These are phyloP conservation scores for Apiotrichum mycotoxinovorans DNA, from an alignment of 1,284 basidiomycete genomes.

Conservation along the genomic window DNA sequence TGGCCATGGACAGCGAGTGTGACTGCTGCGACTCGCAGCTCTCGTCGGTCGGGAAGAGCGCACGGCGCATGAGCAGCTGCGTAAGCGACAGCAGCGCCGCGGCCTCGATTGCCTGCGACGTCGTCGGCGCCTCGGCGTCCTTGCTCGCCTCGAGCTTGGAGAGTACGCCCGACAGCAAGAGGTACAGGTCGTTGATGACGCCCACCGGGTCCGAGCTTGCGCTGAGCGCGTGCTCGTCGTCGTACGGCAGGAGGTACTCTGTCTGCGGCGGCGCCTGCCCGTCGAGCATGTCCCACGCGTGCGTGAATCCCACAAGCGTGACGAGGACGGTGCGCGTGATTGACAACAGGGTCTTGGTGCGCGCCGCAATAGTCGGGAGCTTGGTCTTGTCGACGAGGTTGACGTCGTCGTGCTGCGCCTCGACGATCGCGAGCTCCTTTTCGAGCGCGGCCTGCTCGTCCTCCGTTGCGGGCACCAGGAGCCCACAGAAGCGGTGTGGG, in stretches of 20 bases:
- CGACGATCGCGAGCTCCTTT: constrained; percentile 61
- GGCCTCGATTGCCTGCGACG: constrained; percentile 34
- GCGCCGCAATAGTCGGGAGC: constrained; percentile 64
- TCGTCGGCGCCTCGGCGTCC: constrained; percentile 50
- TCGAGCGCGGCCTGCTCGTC: constrained; percentile 55
- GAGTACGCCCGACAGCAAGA: constrained; percentile 59
- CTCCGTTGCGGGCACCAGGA: constrained; percentile 72
- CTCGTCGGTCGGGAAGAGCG: constrained; percentile 6
- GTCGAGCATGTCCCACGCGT: constrained; percentile 66
- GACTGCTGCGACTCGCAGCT: not conserved
- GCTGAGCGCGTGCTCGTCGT: constrained; percentile 18
- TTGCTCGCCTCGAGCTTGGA: constrained; percentile 65
- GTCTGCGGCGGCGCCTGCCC: constrained; percentile 60
- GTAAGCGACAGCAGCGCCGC: constrained; percentile 41
- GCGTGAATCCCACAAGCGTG: constrained; percentile 67
- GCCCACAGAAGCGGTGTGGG: constrained; percentile 75
- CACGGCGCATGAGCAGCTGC: constrained; percentile 56
- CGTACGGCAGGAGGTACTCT: constrained; percentile 13
- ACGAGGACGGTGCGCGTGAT: constrained; percentile 66
- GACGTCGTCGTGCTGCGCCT: constrained; percentile 33
- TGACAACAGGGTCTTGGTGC: constrained; percentile 66
- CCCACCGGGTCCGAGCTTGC: constrained; percentile 34
- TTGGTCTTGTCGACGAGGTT: constrained; percentile 58
- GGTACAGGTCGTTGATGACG: constrained; percentile 65
- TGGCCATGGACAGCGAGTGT: constrained; percentile 2